Evolutionary conservation across 2,329 filamentous ascomycete genomes (phyloP), one percentile per base, ranked within the genome.

Genomic region (Fusarium incarnatum): DNA sequence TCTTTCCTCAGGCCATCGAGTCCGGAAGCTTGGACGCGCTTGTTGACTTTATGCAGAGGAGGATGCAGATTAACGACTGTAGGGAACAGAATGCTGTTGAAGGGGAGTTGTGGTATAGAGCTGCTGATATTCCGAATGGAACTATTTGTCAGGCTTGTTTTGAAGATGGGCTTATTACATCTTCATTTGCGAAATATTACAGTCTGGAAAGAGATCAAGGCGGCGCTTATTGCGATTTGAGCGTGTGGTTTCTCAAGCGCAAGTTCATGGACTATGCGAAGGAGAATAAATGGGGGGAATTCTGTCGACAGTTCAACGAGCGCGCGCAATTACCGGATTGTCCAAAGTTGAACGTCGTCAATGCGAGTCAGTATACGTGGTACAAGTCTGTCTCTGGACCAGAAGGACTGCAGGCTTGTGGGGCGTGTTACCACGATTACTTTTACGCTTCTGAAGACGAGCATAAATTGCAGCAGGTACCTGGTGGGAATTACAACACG

Each of bases 91-190:
- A n/a, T 23, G 20, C 57, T 10, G 55, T 49, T 3, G 64, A 75
- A 23, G 67, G 67, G 2, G 60, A 67, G 10, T 20, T 28, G 2
- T 83, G 82, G 81, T 83, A 82, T 59, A 73, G 61, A 12, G 75
- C 81, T 15, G 49, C 73, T 1, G 70, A 75, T 10, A 77, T 79
- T 2, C 77, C 79, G 0, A 64, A 74, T 4, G 77, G 76, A 13
- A 64, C 73, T 12, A 73, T 83, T n/a, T 83, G 81, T 50, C 78
- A 79, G 11, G 71, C 78, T 6, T 83, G 81, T 66, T 82, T 79
- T 46, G 77, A 78, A 18, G 78, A 82, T 53, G 60, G 76, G n/a
- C 73, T 83, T 15, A 66, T 70, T 44, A 55, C 64, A 3, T 79
- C 77, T 0, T 50, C 53, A 0, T 79, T 82, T 61, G 69, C 70